phyloP scores from a whole-genome alignment of 1,139 yeast genomes.

The Tardiomyces digboiensis region DNA sequence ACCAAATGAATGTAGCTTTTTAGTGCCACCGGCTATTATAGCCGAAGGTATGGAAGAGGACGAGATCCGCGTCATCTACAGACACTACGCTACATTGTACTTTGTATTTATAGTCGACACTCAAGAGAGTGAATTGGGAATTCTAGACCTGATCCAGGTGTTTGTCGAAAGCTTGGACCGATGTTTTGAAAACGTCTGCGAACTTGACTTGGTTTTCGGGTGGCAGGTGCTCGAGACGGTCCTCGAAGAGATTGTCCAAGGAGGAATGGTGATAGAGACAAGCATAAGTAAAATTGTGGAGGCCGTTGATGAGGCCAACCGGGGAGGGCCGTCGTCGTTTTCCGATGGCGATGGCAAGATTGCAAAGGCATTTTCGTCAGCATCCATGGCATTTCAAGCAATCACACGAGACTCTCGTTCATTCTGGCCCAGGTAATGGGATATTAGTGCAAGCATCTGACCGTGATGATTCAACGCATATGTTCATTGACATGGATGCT shows the following conservation, averaged over 20 bases:
- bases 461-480: too few species aligned
- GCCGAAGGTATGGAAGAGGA: slow-evolving; percentile 36
- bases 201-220: slow-evolving; percentile 88
- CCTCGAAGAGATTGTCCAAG: slow-evolving; percentile 78
- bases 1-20: slow-evolving; percentile 67
- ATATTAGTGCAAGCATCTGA: too few species aligned
- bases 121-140: slow-evolving; percentile 92
- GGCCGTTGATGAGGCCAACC: slow-evolving; percentile 33
- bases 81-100: slow-evolving; percentile 91
- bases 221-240: slow-evolving; percentile 96
- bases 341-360: not conserved
- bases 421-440: not conserved
- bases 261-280: slow-evolving; percentile 99
- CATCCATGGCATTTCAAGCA: slow-evolving; percentile 35
- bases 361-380: slow-evolving; percentile 26
- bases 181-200: slow-evolving; percentile 93
- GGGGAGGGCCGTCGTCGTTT: slow-evolving; percentile 14
- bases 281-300: slow-evolving; percentile 80
- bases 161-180: slow-evolving; percentile 92
- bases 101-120: slow-evolving; percentile 95
- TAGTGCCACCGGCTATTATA: slow-evolving; percentile 69
- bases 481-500: too few species aligned
- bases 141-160: slow-evolving; percentile 88
- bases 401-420: slow-evolving; percentile 31
- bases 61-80: slow-evolving; percentile 81